Base-by-base conservation (phyloP, 257 asterid species). In the Verbascum thapsus region DNA sequence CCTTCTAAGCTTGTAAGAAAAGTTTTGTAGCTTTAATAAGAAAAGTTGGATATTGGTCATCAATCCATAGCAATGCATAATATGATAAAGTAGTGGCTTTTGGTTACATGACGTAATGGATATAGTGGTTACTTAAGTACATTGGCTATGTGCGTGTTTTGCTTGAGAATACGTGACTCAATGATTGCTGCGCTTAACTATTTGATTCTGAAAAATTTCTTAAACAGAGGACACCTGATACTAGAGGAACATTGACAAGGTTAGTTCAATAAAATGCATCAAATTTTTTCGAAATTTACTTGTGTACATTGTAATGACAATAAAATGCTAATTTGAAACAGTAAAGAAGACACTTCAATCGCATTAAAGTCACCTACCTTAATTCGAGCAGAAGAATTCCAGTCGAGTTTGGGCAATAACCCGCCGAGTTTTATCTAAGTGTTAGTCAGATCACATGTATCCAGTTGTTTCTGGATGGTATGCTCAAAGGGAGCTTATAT, bases 381-480 rank as follows among this genome's bases (percentile, higher is more conserved):
- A 83, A 69, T 89, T 54, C 94, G 95, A 67, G 97, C 99, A 11
- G 97, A 89, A 85, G 97, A 92, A 80, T 74, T 89, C 59, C 81
- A 52, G 47, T 67, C 74, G 60, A 81, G 85, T 64, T 70, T 92
- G 77, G 86, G 91, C 66, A 32, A 64, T 49, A 95, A 87, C 30
- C 81, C 61, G 22, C 97, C 99, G 40, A 70, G 71, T 60, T 78
- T 89, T 71, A 3, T 80, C 72, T 89, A 89, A 72, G 16, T 69
- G 35, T 62, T 87, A 58, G 95, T 89, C 53, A 77, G 97, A 81
- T 92, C 99, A 48, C 96, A 92, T 64, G 97, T 88, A 20, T 95
- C 75, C 62, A 83, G 98, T 74, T 91, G 98, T 80, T 91, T 88
- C 81, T 86, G 98, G 97, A 91, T 91, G 98, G 98, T 91, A 83